Evolutionary conservation across 2,329 filamentous ascomycete genomes (phyloP).

Genomic region (Cladorrhinum sp.): DNA sequence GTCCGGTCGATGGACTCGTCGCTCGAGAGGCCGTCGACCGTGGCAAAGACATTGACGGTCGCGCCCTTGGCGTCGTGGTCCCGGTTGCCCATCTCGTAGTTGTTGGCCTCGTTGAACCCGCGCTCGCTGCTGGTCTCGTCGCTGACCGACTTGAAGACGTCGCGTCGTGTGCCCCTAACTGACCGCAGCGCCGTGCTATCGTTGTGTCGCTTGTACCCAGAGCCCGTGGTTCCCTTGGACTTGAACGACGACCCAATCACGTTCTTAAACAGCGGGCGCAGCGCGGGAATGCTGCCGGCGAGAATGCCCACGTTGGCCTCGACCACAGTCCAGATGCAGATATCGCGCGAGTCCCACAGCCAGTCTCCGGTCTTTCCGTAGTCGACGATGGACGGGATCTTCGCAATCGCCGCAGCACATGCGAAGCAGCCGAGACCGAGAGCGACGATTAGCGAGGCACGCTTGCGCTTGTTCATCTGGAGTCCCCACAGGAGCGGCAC

Average conservation of each 20-base stretch:
- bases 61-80: conserved; percentile 21
- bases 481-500: conserved; percentile 29
- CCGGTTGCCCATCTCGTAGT: conserved; percentile 30
- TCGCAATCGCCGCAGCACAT: conserved; percentile 26
- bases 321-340: conserved; percentile 46
- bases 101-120: conserved; percentile 29
- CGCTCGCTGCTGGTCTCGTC: conserved; percentile 32
- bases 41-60: too few species aligned
- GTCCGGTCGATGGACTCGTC: conserved; percentile 25
- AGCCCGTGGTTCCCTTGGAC: conserved; percentile 13
- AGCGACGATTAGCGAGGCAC: conserved; percentile 23
- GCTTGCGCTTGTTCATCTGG: conserved; percentile 27
- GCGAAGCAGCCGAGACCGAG: conserved; percentile 28
- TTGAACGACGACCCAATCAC: conserved; percentile 30
- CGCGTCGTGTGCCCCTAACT: too few species aligned
- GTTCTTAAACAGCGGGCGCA: conserved; percentile 35
- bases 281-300: conserved; percentile 35
- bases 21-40: too few species aligned
- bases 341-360: conserved; percentile 34
- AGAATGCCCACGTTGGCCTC: conserved; percentile 39
- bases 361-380: conserved; percentile 29
- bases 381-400: conserved; percentile 23
- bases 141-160: too few species aligned
- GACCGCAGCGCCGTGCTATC: too few species aligned
- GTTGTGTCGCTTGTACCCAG: conserved; percentile 25